Evolutionary conservation across 1,139 yeast species (phyloP).

Genomic region (Candida gigantensis): DNA sequence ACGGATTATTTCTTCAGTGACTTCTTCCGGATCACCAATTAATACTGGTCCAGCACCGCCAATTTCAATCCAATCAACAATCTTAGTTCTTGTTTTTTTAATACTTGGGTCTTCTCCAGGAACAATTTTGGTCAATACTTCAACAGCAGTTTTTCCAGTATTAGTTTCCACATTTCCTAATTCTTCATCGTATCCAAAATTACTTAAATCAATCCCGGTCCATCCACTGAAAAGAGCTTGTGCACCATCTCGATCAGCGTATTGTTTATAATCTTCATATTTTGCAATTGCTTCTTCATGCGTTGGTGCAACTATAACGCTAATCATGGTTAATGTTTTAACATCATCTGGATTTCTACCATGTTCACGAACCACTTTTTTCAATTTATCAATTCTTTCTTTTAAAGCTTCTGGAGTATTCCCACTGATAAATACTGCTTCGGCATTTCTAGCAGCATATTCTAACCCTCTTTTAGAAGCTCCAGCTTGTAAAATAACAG

Average conservation of each 20-base stretch:
- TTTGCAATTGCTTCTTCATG: conserved; percentile 33
- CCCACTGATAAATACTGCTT: conserved; percentile 34
- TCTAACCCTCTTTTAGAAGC: conserved; percentile 39
- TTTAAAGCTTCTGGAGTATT: conserved; percentile 27
- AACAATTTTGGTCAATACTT: conserved; percentile 24
- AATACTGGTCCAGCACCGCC: conserved; percentile 24
- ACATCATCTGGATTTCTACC: conserved; percentile 30
- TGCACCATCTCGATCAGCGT: conserved; percentile 35
- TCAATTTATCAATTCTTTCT: conserved; percentile 23
- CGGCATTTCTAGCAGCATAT: conserved; percentile 45
- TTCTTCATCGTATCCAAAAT: conserved; percentile 28
- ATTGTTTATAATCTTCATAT: conserved; percentile 24
- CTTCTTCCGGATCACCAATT: conserved; percentile 22
- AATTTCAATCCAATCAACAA: conserved; percentile 20
- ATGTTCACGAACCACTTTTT: conserved; percentile 26
- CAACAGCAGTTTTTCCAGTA: conserved; percentile 24
- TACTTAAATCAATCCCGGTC: conserved; percentile 32
- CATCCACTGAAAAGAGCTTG: conserved; percentile 34
- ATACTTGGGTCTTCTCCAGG: conserved; percentile 24
- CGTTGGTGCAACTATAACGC: conserved; percentile 30
- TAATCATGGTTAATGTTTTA: conserved; percentile 28
- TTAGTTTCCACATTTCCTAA: conserved; percentile 24
- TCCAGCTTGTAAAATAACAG: conserved; percentile 47
- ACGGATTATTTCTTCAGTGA: conserved; percentile 24
- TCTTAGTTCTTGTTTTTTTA: conserved; percentile 23